Base-by-base conservation (phyloP, 31 red algal genomes). In the Endocladia muricata region DNA sequence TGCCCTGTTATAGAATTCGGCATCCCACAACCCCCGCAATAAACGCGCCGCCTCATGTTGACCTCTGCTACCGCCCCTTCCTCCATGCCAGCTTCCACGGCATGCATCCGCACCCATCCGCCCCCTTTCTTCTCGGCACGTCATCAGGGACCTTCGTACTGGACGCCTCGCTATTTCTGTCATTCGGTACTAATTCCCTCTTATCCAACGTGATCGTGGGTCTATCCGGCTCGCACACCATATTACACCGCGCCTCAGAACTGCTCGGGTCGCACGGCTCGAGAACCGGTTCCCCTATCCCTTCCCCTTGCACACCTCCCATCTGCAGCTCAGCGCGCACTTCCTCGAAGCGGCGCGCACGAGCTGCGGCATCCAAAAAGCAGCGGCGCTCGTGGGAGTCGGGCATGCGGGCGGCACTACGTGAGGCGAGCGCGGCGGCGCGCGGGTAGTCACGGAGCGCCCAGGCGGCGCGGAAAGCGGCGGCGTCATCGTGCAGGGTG, bases 11-110 rank as follows among this genome's bases (percentile, higher is more conserved):
- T n/a, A 84, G 81, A 84, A 36, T 84, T 84, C 37, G 81, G 81
- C 22, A 84, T 84, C 67, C 81, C 81, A 75, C 55, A 62, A 3
- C 81, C 81, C 3, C 39, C 81, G 9, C 51, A 82, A 60, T 70
- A 82, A 55, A 66, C 6, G 62, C 6, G 5, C 33, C 23, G 33
- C 25, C 23, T 32, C 33, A 37, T 36, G 21, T 37, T 35, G 33
- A 9, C 25, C 4, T n/a, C 21, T 22, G 38, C 29, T 37, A 17
- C 33, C 21, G 6, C 3, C 9, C 7, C 55, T 52, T 13, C 25
- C 55, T 58, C 25, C 32, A 28, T 28, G 30, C 55, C 25, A 5
- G 55, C 6, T 58, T 51, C 44, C 44, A 51, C 19, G 4, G 13
- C 4, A 58, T 58, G 55, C 55, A 58, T 4, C 6, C 13, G 6